Base-by-base conservation (phyloP, 2,329 filamentous ascomycete genomes). In the Fusarium metavorans region DNA sequence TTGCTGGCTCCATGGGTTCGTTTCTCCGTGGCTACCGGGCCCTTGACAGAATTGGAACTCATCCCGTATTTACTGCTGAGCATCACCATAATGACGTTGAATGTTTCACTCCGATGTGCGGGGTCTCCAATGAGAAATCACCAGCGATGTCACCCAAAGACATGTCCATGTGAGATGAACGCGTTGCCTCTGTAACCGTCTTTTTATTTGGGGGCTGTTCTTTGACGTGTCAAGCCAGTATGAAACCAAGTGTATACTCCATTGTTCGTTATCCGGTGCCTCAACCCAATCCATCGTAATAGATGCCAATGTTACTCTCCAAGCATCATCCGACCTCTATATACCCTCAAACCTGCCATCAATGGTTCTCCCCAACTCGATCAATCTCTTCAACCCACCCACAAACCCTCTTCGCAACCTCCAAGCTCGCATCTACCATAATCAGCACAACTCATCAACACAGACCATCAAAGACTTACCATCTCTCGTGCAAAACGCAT, bases 401-500 rank as follows among this genome's bases (percentile, higher is more conserved):
- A 23, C 58, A 70, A 60, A 74, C 72, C 54, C 37, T 67, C 34
- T n/a, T 75, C 30, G 72, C 72, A 56, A 74, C 72, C 52, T 74
- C 62, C 43, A 74, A n/a, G 23, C 72, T 75, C 20, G 72, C 61
- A 64, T 75, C 72, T 74, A 27, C 45, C 6, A 13, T 4, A 23
- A 27, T 75, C 48, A 74, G 66, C 39, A 59, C 52, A 59, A 4
- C 4, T 32, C n/a, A 6, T n/a, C 56, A n/a, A 25, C 30, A 23
- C 37, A 18, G 27, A 2, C 2, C 35, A 4, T 11, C 11, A 2
- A 32, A 39, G 30, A 62, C 82, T 81, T 72, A 83, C 84, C 77
- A 67, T 84, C 80, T 16, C 72, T 82, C 1, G 81, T 82, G 77
- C 90, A 92, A 80, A 92, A 93, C 0, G 88, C 89, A 81, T 93